A percentile compares a stretch with the other conserved stretches of the same genome.
phyloP scores from a whole-genome alignment of 169 alveolate genomes.

The Plasmodium gaboni region DNA sequence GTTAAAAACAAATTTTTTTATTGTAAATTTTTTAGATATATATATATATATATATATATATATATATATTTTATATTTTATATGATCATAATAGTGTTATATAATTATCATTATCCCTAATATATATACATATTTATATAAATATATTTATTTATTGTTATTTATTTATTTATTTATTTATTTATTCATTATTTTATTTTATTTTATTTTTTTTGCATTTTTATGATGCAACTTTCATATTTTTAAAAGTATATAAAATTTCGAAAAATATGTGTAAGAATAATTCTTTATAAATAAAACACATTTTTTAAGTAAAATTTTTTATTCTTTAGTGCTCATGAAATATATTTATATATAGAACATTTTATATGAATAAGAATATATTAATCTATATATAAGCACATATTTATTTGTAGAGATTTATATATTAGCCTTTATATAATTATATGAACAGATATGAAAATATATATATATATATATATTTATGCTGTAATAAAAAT shows the following conservation, averaged over 20 bases:
- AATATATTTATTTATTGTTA: conserved; percentile 6
- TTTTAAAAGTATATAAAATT: conserved; percentile 29
- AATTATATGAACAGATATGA: no score
- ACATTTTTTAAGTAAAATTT: conserved; percentile 51
- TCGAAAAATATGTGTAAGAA: conserved; percentile 33
- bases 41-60: conserved; percentile 1
- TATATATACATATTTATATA: neutral
- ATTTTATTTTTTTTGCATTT: conserved; percentile 62
- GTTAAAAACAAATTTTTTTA: no score
- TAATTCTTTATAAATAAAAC: neutral
- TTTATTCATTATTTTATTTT: conserved; percentile 14
- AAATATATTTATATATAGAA: no score
- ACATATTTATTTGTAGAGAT: no score
- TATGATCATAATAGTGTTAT: no score
- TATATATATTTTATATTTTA: neutral
- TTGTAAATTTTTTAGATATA: neutral
- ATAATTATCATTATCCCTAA: neutral
- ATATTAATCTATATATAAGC: no score
- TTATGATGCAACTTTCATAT: conserved; percentile 40
- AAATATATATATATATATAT: no score
- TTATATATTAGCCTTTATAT: no score
- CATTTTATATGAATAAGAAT: no score
- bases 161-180: conserved; percentile 30
- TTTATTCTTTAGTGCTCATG: conserved; percentile 2
- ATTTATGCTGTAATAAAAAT: no score